Evolutionary conservation across 2,329 filamentous ascomycete genomes (phyloP).

Genomic region (Thermomyces lanuginosus): DNA sequence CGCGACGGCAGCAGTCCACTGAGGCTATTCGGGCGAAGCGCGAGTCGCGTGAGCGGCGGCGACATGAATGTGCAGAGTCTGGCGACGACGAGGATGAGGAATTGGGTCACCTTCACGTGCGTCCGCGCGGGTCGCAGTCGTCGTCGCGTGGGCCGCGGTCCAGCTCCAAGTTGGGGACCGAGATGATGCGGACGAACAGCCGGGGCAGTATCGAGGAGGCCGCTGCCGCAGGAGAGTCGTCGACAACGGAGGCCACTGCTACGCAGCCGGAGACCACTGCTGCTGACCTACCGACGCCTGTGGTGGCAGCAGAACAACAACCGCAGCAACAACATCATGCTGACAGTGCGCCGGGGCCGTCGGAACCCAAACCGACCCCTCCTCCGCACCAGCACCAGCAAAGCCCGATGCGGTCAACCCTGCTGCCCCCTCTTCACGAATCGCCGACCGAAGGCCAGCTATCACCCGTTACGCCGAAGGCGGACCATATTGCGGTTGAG

Average conservation of each 20-base stretch:
- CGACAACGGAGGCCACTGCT: too few relatives aligned
- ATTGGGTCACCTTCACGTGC: constrained; percentile 43
- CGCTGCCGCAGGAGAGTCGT: constrained; percentile 19
- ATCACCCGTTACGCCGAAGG: too few relatives aligned
- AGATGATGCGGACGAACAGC: constrained; percentile 96
- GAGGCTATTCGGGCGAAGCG: constrained; percentile 62
- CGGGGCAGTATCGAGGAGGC: constrained; percentile 51
- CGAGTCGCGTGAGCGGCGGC: constrained; percentile 56
- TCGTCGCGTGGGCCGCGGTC: constrained; percentile 41
- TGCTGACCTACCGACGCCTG: too few relatives aligned
- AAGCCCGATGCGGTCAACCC: too few relatives aligned
- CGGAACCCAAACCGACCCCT: too few relatives aligned
- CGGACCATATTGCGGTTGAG: too few relatives aligned
- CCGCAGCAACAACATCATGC: constrained; percentile 11
- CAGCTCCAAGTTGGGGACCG: constrained; percentile 78
- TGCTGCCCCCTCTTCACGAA: too few relatives aligned
- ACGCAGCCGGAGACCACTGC: too few relatives aligned
- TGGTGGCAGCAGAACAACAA: too few relatives aligned
- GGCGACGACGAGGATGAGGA: constrained; percentile 94
- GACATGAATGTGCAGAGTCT: constrained; percentile 62
- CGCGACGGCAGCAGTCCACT: constrained; percentile 49
- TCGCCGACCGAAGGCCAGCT: too few relatives aligned
- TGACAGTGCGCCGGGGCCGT: constrained; percentile 10
- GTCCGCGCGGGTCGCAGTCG: constrained; percentile 33
- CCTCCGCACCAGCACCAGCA: too few relatives aligned